Conservation (phyloP, 2,329 filamentous ascomycete species). For the Colletotrichum spinosum region DNA sequence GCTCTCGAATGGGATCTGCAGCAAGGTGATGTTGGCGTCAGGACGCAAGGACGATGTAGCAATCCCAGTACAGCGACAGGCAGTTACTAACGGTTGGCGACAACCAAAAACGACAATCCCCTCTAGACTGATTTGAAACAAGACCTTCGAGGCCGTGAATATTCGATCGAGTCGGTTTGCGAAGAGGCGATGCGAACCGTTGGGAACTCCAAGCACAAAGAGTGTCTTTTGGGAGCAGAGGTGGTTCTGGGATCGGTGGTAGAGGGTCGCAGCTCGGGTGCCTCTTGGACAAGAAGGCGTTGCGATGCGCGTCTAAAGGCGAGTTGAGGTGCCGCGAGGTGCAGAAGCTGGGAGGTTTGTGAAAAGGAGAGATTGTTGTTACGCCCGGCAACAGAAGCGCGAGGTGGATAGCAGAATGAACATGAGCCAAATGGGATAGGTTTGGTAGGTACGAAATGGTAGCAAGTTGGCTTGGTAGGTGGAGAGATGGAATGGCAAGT, state of each 20-base stretch:
- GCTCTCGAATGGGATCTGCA: neutral
- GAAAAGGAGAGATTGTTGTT: constrained; percentile 31
- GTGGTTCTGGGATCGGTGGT: neutral
- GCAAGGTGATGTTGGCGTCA: too few relatives aligned
- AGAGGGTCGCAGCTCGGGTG: neutral
- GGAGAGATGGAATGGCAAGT: too few relatives aligned
- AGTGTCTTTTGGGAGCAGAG: neutral
- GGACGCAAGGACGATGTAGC: too few relatives aligned
- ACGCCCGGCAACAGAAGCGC: constrained; percentile 29
- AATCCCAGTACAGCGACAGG: too few relatives aligned
- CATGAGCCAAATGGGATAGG: neutral
- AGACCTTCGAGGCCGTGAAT: neutral
- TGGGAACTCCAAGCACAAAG: neutral
- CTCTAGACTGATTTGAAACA: neutral
- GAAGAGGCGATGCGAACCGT: neutral
- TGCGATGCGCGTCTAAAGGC: constrained; percentile 12
- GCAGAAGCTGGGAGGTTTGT: neutral
- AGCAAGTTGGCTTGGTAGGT: too few relatives aligned
- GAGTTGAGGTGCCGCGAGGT: constrained; percentile 28
- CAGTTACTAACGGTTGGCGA: too few relatives aligned
- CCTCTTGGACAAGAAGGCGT: constrained; percentile 23
- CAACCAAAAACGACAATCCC: too few relatives aligned
- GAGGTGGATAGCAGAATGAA: constrained; percentile 17
- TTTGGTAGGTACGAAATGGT: constrained; percentile 28
- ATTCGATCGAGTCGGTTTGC: neutral